Base-by-base conservation (phyloP, 768 basidiomycete genomes). In the Cystobasidiopsis lactophilus region DNA sequence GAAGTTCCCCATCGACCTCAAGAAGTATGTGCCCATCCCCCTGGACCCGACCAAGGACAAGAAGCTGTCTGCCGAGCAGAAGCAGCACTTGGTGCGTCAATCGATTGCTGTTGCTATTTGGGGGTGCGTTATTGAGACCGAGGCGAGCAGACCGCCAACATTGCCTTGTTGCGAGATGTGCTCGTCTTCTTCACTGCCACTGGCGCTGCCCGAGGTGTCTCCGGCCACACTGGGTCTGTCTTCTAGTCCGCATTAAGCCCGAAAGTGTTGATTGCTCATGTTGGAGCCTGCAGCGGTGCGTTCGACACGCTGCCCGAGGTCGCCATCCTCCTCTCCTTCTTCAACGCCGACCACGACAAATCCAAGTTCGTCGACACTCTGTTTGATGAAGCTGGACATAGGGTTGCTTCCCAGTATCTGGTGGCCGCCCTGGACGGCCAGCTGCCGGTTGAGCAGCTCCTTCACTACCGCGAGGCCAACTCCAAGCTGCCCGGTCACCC, bases 401-500 rank as follows among this genome's bases (percentile, higher is more conserved):
- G 85, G 62, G 85, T 88, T 53, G 85, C 84, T 1, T 85, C 83
- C 0, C 85, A 88, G 63, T 88, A 86, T 65, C 71, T 88, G 30
- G 74, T 86, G 29, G 71, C 84, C 31, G 83, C 79, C 0, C 71
- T 86, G 13, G 77, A 84, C 31, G 82, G 82, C 0, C 64, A 75
- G 24, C 52, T 86, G 31, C 76, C 82, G 11, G 69, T 73, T 1
- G 80, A 82, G 60, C 81, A 85, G 35, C 75, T 88, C 44, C 68
- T 88, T 3, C 79, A 80, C 63, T 88, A 88, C 66, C 80, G 85
- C 48, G 80, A 77, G 62, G 85, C 85, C 53, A 74, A 85, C 66
- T 80, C 82, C 31, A 79, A 80, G 61, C 78, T 88, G 31, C 85
- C 85, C 2, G 85, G 84, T 14, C 85, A 88, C 62, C 85, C 85